Conservation (phyloP, 2,329 filamentous ascomycete genomes). For the Alternaria viburni region DNA sequence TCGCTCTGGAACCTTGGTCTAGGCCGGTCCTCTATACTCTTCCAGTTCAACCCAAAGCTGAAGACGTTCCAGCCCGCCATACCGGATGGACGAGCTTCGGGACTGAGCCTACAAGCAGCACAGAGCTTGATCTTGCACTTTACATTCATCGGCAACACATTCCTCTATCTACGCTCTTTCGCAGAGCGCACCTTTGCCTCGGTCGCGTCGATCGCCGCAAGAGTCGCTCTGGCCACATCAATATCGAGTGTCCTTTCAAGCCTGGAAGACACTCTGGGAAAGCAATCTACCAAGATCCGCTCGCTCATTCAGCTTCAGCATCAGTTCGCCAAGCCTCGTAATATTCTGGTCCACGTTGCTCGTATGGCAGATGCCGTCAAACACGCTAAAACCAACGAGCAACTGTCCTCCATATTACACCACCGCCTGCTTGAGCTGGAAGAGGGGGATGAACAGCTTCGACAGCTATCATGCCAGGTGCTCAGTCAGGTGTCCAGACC, state of each 20-base stretch:
- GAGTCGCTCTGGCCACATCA: conserved; percentile 52
- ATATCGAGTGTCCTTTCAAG: conserved; percentile 49
- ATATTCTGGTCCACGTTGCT: conserved; percentile 62
- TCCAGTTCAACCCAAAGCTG: conserved; percentile 63
- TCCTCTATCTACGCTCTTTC: conserved; percentile 45
- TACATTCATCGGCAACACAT: conserved; percentile 46
- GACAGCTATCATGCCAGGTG: conserved; percentile 70
- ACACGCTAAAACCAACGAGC: conserved; percentile 50
- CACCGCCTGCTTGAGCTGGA: conserved; percentile 59
- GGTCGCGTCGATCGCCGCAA: conserved; percentile 44
- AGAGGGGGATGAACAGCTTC: conserved; percentile 66
- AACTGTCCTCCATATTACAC: conserved; percentile 48
- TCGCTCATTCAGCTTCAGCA: conserved; percentile 52
- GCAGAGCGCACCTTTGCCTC: conserved; percentile 46
- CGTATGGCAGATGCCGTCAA: conserved; percentile 55
- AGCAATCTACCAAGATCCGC: conserved; percentile 27
- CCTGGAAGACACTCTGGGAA: conserved; percentile 49
- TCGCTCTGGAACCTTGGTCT: conserved; percentile 71
- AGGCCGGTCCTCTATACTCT: conserved; percentile 75
- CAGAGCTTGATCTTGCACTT: conserved; percentile 61
- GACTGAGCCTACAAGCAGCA: conserved; percentile 55
- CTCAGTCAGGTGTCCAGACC: conserved; percentile 67
- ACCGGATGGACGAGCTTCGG: conserved; percentile 56
- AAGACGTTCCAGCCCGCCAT: conserved; percentile 59
- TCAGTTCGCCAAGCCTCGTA: conserved; percentile 53